Evolutionary conservation across 106 monocot species (phyloP).

Genomic region (Platanthera guangdongensis): DNA sequence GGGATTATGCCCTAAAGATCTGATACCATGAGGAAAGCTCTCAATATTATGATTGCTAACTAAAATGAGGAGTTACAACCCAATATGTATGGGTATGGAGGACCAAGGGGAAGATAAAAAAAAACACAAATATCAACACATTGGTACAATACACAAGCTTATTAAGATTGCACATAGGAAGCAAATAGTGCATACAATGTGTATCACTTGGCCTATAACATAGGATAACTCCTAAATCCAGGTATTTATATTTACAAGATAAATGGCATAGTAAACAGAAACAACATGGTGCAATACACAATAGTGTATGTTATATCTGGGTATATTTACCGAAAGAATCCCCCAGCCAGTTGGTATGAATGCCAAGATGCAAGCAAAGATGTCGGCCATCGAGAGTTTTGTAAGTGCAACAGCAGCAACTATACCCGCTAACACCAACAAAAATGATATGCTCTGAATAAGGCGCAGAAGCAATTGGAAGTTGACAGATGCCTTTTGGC

Average conservation of each 20-base stretch:
- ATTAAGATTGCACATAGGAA: too few species aligned
- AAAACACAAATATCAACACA: too few species aligned
- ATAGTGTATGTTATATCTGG: not conserved
- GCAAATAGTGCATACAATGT: too few species aligned
- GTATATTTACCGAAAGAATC: slow-evolving; percentile 71
- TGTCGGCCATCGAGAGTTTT: slow-evolving; percentile 45
- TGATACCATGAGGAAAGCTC: too few species aligned
- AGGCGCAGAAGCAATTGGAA: slow-evolving; percentile 87
- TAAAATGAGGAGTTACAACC: too few species aligned
- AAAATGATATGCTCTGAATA: slow-evolving; percentile 62
- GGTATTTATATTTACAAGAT: not conserved
- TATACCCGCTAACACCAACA: slow-evolving; percentile 65
- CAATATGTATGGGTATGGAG: too few species aligned
- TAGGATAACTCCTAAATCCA: not conserved
- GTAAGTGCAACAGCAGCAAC: slow-evolving; percentile 57
- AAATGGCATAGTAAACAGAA: not conserved
- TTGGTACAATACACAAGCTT: too few species aligned
- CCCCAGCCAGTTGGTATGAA: slow-evolving; percentile 97
- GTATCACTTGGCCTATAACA: too few species aligned
- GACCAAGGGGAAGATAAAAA: too few species aligned
- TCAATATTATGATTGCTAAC: too few species aligned
- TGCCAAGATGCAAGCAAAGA: slow-evolving; percentile 87
- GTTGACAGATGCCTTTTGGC: slow-evolving; percentile 88
- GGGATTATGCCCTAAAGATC: too few species aligned
- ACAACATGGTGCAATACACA: not conserved